Base-by-base conservation (phyloP, 2,329 filamentous ascomycete species). In the Geosmithia flava region DNA sequence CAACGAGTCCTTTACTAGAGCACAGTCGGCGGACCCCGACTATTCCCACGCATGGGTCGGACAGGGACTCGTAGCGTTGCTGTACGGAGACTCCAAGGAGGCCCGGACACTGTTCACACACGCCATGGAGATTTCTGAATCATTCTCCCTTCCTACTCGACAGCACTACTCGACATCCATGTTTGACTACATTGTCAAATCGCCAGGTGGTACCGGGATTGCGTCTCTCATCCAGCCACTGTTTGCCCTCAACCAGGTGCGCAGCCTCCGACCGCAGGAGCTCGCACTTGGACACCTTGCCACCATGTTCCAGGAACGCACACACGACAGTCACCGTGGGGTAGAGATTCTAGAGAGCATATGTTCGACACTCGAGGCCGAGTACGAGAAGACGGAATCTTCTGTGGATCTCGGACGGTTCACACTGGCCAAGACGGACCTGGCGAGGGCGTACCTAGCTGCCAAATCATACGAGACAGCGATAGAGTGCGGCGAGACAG, bases 21-120 rank as follows among this genome's bases (percentile, higher is more conserved):
- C 90, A 3, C 93, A 98, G 62, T 95, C 90, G 1, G 87, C 86
- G 3, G 94, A 98, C 61, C 93, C 94, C 0, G 91, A 96, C 54
- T 95, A 91, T 59, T 82, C 89, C 0, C 81, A 91, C 58, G 91
- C 90, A 16, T 98, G 93, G 94, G 70, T 97, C 7, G 93, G 93
- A 1, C 91, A 97, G 64, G 91, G 87, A 1, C 75, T 95, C 23
- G 75, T 97, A 47, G 89, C 93, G 3, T 72, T 90, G 16, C 68
- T 91, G 27, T 76, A 79, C 46, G 89, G 87, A 1, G 83, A 95
- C 52, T 56, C 68, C 0, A 80, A 78, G 51, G 89, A 96, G 65
- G 90, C 91, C 1, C 76, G 87, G 20, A 81, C 82, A 11, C 76
- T 97, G 10, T 95, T 96, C 59, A 90, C 87, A 1, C 93, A 98